phyloP scores from a whole-genome alignment of 2,329 filamentous ascomycete genomes.

The Magnaporthiopsis incrustans region DNA sequence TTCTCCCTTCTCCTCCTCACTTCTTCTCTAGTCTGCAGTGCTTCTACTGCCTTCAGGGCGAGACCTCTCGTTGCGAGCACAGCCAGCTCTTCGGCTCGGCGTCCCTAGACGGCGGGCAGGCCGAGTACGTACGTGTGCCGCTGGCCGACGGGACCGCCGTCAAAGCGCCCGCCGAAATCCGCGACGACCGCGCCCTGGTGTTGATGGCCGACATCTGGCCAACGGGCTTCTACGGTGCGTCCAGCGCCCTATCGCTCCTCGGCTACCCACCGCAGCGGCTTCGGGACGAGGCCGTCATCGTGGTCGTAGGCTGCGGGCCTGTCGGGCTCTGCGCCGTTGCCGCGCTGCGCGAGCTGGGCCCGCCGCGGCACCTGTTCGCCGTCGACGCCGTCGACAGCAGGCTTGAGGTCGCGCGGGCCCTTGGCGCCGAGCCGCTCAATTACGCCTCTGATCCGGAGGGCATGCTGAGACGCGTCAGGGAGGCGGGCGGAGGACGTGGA shows the following conservation, averaged over 20 bases:
- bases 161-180: slow-evolving; percentile 60
- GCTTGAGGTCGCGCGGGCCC: slow-evolving; percentile 60
- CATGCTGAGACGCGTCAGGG: slow-evolving; percentile 61
- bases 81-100: slow-evolving; percentile 62
- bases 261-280: slow-evolving; percentile 31
- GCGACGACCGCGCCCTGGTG: slow-evolving; percentile 62
- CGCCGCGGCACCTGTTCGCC: slow-evolving; percentile 62
- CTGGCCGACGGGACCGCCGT: slow-evolving; percentile 74
- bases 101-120: slow-evolving; percentile 68
- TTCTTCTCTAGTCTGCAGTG: slow-evolving; percentile 49
- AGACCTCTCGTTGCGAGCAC: slow-evolving; percentile 69
- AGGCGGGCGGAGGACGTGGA: slow-evolving; percentile 70
- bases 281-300: slow-evolving; percentile 59
- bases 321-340: slow-evolving; percentile 80
- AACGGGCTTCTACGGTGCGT: slow-evolving; percentile 74
- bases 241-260: slow-evolving; percentile 64
- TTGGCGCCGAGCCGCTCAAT: slow-evolving; percentile 80
- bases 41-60: slow-evolving; percentile 75
- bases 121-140: slow-evolving; percentile 75
- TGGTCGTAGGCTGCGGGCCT: slow-evolving; percentile 77
- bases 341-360: slow-evolving; percentile 66
- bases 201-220: slow-evolving; percentile 94
- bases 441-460: slow-evolving; percentile 59
- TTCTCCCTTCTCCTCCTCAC: background rate
- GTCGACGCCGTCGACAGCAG: slow-evolving; percentile 71